Percentiles rank a stretch among this genome's conserved stretches.
These are phyloP conservation scores for Alternaria viburni DNA, from an alignment of 2,329 filamentous ascomycete genomes.

Conservation along the genomic window DNA sequence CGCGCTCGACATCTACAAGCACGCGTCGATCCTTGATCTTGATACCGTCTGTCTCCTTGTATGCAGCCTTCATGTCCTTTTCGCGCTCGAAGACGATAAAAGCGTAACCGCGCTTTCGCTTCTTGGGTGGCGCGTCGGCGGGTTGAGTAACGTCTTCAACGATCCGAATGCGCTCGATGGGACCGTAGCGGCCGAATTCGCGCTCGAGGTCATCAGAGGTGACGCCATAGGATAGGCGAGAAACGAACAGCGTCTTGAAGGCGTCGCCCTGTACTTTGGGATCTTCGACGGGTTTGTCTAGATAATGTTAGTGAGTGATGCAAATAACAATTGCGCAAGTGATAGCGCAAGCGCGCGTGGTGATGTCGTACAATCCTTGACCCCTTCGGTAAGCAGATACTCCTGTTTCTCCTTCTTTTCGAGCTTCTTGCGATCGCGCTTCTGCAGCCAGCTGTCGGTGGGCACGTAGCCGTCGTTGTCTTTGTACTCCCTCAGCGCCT, in stretches of 20 bases:
- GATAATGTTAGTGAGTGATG: conserved; percentile 18
- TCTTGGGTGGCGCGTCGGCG: conserved; percentile 62
- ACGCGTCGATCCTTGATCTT: conserved; percentile 91
- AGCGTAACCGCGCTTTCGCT: conserved; percentile 87
- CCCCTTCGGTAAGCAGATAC: conserved; percentile 67
- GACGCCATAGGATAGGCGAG: conserved; percentile 86
- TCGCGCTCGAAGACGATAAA: conserved; percentile 98
- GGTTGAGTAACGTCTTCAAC: conserved; percentile 77
- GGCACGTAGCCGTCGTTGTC: conserved; percentile 77
- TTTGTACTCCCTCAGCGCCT: conserved; percentile 77
- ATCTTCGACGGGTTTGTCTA: conserved; percentile 84
- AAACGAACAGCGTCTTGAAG: conserved; percentile 93
- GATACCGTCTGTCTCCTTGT: conserved; percentile 86
- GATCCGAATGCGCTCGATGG: conserved; percentile 92
- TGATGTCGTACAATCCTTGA: conserved; percentile 65
- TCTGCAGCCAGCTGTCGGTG: conserved; percentile 92
- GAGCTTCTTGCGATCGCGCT: conserved; percentile 78
- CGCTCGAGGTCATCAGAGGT: conserved; percentile 89
- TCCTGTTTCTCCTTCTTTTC: conserved; percentile 78
- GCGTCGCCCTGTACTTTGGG: conserved; percentile 90
- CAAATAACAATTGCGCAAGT: neutral
- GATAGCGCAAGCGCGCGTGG: neutral
- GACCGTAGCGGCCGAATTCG: conserved; percentile 91
- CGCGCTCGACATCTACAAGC: conserved; percentile 94
- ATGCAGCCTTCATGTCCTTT: conserved; percentile 98